These are phyloP conservation scores for Myotisia sp. DNA, from an alignment of 2,329 filamentous ascomycete genomes.

Conservation along the genomic window DNA sequence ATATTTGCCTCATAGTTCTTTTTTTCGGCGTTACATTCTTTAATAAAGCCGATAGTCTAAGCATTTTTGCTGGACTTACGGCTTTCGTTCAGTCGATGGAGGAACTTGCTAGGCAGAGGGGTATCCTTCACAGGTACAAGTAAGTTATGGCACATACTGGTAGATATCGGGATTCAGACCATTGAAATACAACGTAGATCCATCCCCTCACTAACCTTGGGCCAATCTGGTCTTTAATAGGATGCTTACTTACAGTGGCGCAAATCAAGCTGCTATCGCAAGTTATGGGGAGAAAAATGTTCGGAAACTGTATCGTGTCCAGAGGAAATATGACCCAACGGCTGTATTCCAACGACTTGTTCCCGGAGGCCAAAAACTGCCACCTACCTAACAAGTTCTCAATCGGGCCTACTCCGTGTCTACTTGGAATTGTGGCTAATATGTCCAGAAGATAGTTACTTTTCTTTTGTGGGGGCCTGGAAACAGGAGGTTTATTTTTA, in stretches of 20 bases:
- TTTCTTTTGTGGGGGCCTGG: no score
- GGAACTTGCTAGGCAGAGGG: slow-evolving; percentile 2
- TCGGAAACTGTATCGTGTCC: slow-evolving; percentile 3
- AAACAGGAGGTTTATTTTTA: no score
- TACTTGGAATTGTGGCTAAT: no score
- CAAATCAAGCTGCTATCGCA: slow-evolving; percentile 6
- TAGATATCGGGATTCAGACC: no score
- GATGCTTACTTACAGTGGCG: slow-evolving; percentile 6
- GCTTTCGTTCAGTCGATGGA: slow-evolving; percentile 6
- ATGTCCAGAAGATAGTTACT: no score
- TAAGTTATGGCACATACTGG: no score
- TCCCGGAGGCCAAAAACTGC: slow-evolving; percentile 8
- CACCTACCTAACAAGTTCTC: background rate
- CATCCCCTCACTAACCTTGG: no score
- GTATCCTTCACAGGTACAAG: slow-evolving; percentile 4
- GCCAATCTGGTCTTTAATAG: background rate
- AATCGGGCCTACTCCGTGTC: no score
- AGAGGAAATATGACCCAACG: slow-evolving; percentile 7
- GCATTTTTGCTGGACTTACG: slow-evolving; percentile 3
- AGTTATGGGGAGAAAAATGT: slow-evolving; percentile 8
- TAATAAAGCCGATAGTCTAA: slow-evolving; percentile 1
- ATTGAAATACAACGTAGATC: no score
- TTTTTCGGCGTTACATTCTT: slow-evolving; percentile 6
- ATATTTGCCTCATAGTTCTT: slow-evolving; percentile 1
- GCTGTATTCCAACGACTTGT: slow-evolving; percentile 7